Base-by-base conservation (phyloP, 1,284 basidiomycete species). In the Tilletia horrida region DNA sequence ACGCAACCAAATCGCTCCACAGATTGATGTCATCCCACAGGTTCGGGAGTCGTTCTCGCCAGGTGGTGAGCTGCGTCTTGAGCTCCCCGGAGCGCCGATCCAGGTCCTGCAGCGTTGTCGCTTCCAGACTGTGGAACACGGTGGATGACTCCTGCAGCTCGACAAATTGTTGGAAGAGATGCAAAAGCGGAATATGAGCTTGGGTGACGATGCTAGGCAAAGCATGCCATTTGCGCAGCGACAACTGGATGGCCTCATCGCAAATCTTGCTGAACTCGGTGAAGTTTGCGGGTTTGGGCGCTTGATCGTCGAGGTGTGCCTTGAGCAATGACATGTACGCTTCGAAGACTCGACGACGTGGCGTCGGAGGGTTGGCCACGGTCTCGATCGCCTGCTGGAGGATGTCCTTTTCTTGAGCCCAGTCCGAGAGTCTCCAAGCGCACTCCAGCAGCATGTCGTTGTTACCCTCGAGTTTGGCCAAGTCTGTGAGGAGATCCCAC, bases 151-250 rank as follows among this genome's bases (percentile, higher is more conserved):
- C 96, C 80, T 94, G 91, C 23, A 99, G 86, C 83, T 99, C 96
- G 55, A 99, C 94, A 73, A 97, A 95, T 81, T 98, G 97, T 83
- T 99, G 96, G 86, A 98, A 99, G 83, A 97, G 90, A 82, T 97
- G 94, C 35, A 99, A 85, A 35, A 99, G 85, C 0, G 96, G 95
- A 8, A 98, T 87, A 81, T 99, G 97, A 1, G 94, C 93, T 43
- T 89, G 86, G 0, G 93, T 95, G 66, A 98, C 87, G 35, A 91
- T 87, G 8, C 87, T 84, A 1, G 97, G 96, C 16, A 99, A 85
- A 63, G 89, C 89, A 68, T 91, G 88, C 96, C 96, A 99, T 86
- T 97, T 98, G 63, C 92, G 89, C 45, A 99, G 87, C 9, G 95
- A 90, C 21, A 98, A 85, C 79, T 99, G 97, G 86, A 97, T 96